Evolutionary conservation across 2,329 filamentous ascomycete genomes (phyloP).

Genomic region (Trichoderma lentiforme): DNA sequence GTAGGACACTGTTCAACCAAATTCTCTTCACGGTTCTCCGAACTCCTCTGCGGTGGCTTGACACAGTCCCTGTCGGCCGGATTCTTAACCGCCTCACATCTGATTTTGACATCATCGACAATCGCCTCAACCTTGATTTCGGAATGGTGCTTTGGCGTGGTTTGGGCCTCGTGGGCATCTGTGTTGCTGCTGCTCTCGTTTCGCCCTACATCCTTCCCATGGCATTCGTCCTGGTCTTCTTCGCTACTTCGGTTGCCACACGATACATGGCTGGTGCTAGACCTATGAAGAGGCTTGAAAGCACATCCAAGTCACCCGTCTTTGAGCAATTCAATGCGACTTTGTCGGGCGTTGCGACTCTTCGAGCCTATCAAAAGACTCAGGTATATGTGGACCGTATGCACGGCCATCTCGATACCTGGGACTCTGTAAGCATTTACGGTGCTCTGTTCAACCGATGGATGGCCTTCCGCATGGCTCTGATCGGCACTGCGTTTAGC

Average conservation of each 20-base stretch:
- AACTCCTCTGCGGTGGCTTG: conserved; percentile 74
- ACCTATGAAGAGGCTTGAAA: conserved; percentile 74
- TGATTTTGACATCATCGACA: conserved; percentile 73
- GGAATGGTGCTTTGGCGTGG: conserved; percentile 57
- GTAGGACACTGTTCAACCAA: conserved; percentile 63
- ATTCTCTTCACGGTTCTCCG: conserved; percentile 66
- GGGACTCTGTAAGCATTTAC: conserved; percentile 63
- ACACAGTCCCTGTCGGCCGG: conserved; percentile 73
- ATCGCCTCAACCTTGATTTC: conserved; percentile 60
- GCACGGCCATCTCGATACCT: conserved; percentile 66
- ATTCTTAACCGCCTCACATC: conserved; percentile 75
- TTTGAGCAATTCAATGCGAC: conserved; percentile 77
- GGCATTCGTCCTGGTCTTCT: conserved; percentile 53
- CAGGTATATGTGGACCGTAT: conserved; percentile 66
- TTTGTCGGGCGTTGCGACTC: conserved; percentile 69
- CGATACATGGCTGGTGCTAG: conserved; percentile 68
- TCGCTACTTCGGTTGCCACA: conserved; percentile 57
- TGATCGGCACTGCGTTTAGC: conserved; percentile 67
- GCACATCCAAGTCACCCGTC: conserved; percentile 71
- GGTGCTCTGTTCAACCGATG: conserved; percentile 73
- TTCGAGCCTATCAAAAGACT: conserved; percentile 70
- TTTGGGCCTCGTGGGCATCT: conserved; percentile 61
- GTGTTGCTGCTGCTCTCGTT: conserved; percentile 65
- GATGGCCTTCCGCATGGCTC: conserved; percentile 69
- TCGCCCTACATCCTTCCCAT: conserved; percentile 64